Evolutionary conservation across 768 basidiomycete species (phyloP).

Genomic region (button mushroom (Agaricus bisporus)): DNA sequence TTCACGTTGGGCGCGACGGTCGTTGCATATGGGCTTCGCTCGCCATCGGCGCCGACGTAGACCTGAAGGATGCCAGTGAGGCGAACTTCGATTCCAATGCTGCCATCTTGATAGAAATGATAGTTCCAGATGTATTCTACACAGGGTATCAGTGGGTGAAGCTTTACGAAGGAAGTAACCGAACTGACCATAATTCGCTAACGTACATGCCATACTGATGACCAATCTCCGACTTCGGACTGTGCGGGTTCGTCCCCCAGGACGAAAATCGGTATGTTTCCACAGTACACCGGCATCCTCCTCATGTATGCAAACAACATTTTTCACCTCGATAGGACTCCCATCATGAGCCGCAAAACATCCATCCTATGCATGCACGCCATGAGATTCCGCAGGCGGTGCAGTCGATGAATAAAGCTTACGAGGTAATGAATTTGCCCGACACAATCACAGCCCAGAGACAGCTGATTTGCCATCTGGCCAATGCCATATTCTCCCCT

Average conservation of each 20-base stretch:
- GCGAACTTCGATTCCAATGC: conserved; percentile 78
- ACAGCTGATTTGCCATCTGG: conserved; percentile 84
- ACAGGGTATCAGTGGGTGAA: conserved; percentile 2
- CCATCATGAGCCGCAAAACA: conserved; percentile 69
- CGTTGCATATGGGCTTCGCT: conserved; percentile 64
- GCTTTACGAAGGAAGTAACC: not conserved
- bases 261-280: conserved; percentile 90
- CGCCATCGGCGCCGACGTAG: conserved; percentile 55
- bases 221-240: conserved; percentile 81
- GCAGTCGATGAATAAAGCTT: conserved; percentile 14
- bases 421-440: conserved; percentile 85
- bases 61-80: conserved; percentile 82
- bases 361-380: conserved; percentile 45
- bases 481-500: conserved; percentile 93
- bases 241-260: conserved; percentile 70
- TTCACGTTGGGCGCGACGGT: conserved; percentile 75
- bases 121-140: conserved; percentile 86
- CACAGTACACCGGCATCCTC: conserved; percentile 85
- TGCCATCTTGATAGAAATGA: conserved; percentile 87
- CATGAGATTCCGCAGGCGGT: not conserved
- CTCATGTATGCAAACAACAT: conserved; percentile 91
- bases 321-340: conserved; percentile 68
- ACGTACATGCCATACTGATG: conserved; percentile 87
- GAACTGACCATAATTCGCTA: conserved; percentile 79
- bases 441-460: conserved; percentile 84